These are phyloP conservation scores for Suillus variegatus DNA, from an alignment of 768 basidiomycete species.

Conservation along the genomic window DNA sequence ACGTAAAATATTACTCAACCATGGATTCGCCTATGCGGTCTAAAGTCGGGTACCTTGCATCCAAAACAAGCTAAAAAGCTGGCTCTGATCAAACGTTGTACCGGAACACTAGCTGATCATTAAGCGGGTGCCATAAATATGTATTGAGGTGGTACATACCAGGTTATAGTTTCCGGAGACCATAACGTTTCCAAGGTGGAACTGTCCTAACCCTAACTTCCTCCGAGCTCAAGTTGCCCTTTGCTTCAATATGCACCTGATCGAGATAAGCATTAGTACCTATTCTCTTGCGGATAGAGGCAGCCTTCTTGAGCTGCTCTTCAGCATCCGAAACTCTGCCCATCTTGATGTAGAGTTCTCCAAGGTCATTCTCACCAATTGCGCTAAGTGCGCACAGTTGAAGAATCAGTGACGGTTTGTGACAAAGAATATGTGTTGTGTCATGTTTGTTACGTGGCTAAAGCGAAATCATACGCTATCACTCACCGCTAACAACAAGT, in stretches of 20 bases:
- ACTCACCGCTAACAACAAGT: conserved; percentile 23
- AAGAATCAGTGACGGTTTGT: background rate
- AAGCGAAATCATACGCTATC: conserved; percentile 11
- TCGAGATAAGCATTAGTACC: conserved; percentile 35
- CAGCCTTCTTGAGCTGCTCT: conserved; percentile 33
- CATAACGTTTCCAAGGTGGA: conserved; percentile 24
- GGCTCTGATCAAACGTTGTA: conserved; percentile 15
- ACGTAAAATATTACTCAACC: background rate
- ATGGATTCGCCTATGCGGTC: background rate
- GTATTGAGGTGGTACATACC: conserved; percentile 16
- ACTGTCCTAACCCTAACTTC: conserved; percentile 31
- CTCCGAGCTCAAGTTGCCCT: conserved; percentile 24
- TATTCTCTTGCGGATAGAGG: conserved; percentile 25
- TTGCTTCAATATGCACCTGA: conserved; percentile 32
- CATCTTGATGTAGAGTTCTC: conserved; percentile 36
- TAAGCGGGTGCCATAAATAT: background rate
- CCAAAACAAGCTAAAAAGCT: conserved; percentile 24
- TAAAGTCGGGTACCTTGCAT: conserved; percentile 27
- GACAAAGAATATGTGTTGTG: conserved; percentile 19
- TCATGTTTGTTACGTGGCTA: conserved; percentile 19
- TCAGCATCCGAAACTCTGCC: conserved; percentile 38
- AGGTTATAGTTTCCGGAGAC: conserved; percentile 29
- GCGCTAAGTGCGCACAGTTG: conserved; percentile 30
- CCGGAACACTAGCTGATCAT: conserved; percentile 24
- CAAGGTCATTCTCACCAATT: conserved; percentile 31